These are phyloP conservation scores for Daldinia concentrica DNA, from an alignment of 495 filamentous ascomycete genomes.

Conservation along the genomic window DNA sequence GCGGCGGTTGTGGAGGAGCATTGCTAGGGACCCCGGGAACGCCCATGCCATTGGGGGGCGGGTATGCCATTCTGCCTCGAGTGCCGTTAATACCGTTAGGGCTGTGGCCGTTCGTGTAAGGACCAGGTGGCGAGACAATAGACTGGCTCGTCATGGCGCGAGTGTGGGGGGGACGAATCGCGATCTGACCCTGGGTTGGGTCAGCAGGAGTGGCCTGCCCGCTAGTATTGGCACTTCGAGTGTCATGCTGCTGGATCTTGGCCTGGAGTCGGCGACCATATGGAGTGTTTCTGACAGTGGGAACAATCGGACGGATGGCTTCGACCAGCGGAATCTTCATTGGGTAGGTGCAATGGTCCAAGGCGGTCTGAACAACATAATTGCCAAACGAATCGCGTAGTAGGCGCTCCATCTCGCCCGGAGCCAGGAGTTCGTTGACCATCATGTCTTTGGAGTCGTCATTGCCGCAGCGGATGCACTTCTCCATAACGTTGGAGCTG, in stretches of 20 bases:
- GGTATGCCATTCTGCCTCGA: slow-evolving; percentile 42
- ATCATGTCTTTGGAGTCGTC: slow-evolving; percentile 75
- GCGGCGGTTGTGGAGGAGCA: slow-evolving; percentile 41
- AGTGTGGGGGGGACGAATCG: slow-evolving; percentile 46
- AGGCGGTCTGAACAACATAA: slow-evolving; percentile 96
- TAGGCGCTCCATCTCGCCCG: slow-evolving; percentile 82
- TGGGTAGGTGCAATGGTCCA: slow-evolving; percentile 80
- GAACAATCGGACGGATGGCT: slow-evolving; percentile 81
- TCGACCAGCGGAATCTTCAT: slow-evolving; percentile 80
- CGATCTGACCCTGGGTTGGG: slow-evolving; percentile 53
- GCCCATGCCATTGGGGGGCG: slow-evolving; percentile 40
- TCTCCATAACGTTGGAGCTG: slow-evolving; percentile 98
- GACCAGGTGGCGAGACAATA: slow-evolving; percentile 38
- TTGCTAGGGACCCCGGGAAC: slow-evolving; percentile 12
- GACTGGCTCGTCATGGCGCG: slow-evolving; percentile 48
- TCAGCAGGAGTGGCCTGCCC: slow-evolving; percentile 52
- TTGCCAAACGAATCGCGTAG: slow-evolving; percentile 93
- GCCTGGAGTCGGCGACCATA: slow-evolving; percentile 91
- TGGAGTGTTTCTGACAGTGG: slow-evolving; percentile 83
- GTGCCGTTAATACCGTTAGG: slow-evolving; percentile 38
- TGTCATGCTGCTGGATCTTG: slow-evolving; percentile 71
- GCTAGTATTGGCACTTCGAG: slow-evolving; percentile 43
- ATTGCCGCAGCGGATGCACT: slow-evolving; percentile 86
- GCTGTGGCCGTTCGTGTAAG: slow-evolving; percentile 39
- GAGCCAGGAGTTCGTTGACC: slow-evolving; percentile 80